phyloP scores from a whole-genome alignment of 2,329 filamentous ascomycete genomes.

The Dothideomycetes sp. region DNA sequence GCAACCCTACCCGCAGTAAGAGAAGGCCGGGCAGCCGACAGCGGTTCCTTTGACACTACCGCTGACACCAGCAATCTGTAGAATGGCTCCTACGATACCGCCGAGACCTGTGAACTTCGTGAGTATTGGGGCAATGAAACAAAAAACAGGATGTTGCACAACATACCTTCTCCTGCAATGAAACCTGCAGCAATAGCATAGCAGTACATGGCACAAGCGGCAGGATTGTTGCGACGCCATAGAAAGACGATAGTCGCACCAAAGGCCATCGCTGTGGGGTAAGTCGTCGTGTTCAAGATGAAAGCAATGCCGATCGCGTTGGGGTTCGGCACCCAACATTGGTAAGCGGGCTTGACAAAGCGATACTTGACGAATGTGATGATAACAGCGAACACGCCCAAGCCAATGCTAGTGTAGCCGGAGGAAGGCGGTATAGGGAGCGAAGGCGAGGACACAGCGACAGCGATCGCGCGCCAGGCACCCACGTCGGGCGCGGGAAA shows the following conservation, averaged over 20 bases:
- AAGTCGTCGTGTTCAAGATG: conserved; percentile 45
- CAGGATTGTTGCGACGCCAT: conserved; percentile 45
- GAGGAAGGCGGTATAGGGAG: conserved; percentile 45
- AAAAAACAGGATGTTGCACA: too few relatives aligned
- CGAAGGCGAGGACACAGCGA: conserved; percentile 46
- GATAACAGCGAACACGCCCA: conserved; percentile 39
- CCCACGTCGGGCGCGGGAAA: conserved; percentile 54
- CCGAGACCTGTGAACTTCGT: too few relatives aligned
- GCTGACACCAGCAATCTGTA: conserved; percentile 36
- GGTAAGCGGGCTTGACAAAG: conserved; percentile 43
- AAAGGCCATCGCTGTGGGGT: conserved; percentile 48
- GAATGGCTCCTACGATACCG: conserved; percentile 49
- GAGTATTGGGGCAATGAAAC: too few relatives aligned
- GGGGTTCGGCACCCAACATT: conserved; percentile 45
- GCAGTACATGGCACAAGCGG: conserved; percentile 46
- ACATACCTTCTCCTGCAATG: conserved; percentile 54
- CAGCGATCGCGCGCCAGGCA: conserved; percentile 55
- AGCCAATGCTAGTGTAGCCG: conserved; percentile 47
- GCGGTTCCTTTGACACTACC: too few relatives aligned
- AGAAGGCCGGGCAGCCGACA: too few relatives aligned
- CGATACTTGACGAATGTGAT: conserved; percentile 46
- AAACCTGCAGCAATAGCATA: conserved; percentile 50
- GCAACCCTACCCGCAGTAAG: too few relatives aligned
- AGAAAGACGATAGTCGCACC: conserved; percentile 41
- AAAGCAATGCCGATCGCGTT: conserved; percentile 55